phyloP scores from a whole-genome alignment of 345 rosid genomes.

The Citrus mangshanensis region DNA sequence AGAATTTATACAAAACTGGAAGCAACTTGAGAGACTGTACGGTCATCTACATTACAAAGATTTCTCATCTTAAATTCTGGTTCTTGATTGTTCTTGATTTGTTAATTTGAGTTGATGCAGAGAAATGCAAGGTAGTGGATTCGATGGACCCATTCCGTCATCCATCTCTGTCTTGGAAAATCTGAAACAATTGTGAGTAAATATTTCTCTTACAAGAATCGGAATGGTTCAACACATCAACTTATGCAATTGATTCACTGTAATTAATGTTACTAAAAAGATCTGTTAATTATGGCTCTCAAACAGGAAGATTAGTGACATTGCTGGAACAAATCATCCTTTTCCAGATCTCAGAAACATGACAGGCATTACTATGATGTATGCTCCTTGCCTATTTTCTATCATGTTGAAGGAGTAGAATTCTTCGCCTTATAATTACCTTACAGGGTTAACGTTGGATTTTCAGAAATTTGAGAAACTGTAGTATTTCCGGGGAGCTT shows the following conservation, averaged over 20 bases:
- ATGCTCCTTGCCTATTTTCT: not conserved
- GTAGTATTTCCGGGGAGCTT: slow-evolving; percentile 38
- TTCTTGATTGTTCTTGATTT: not conserved
- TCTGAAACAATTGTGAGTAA: slow-evolving; percentile 19
- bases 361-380: slow-evolving; percentile 14
- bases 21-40: slow-evolving; percentile 45
- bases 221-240: not conserved
- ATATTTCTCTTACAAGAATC: not conserved
- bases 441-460: not conserved
- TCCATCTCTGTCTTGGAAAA: slow-evolving; percentile 29
- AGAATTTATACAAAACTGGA: slow-evolving; percentile 49
- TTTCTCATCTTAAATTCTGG: not conserved
- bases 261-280: not conserved
- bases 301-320: slow-evolving; percentile 31
- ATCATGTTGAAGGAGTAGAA: not conserved
- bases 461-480: slow-evolving; percentile 44
- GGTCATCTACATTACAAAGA: slow-evolving; percentile 13
- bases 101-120: slow-evolving; percentile 21
- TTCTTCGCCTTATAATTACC: not conserved
- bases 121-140: slow-evolving; percentile 39
- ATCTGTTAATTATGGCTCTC: not conserved
- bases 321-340: slow-evolving; percentile 20
- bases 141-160: slow-evolving; percentile 31
- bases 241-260: not conserved
- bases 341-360: slow-evolving; percentile 24